phyloP scores from a whole-genome alignment of 2,329 filamentous ascomycete species.

The Hypoxylon sp. region DNA sequence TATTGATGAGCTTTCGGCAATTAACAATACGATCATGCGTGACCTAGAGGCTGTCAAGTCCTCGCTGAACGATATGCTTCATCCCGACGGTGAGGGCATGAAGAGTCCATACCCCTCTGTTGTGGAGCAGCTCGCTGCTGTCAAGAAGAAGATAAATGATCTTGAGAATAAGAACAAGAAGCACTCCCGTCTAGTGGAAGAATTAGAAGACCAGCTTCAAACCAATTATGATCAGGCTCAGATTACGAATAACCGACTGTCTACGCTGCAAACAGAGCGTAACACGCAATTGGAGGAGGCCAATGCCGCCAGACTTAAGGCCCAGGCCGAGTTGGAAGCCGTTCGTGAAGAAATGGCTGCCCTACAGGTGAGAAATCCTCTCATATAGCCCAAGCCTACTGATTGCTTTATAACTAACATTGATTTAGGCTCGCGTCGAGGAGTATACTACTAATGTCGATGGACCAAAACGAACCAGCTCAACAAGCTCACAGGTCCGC shows the following conservation, averaged over 20 bases:
- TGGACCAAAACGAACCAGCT: constrained; percentile 70
- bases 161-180: constrained; percentile 83
- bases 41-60: constrained; percentile 74
- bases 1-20: constrained; percentile 69
- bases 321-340: constrained; percentile 78
- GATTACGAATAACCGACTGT: constrained; percentile 85
- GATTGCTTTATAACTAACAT: constrained; percentile 49
- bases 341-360: constrained; percentile 78
- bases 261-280: constrained; percentile 82
- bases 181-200: constrained; percentile 91
- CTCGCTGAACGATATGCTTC: constrained; percentile 67
- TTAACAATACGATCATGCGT: constrained; percentile 72
- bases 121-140: constrained; percentile 69
- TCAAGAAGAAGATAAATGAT: constrained; percentile 77
- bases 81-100: constrained; percentile 63
- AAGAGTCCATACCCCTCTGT: constrained; percentile 64
- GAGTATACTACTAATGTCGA: constrained; percentile 50
- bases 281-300: constrained; percentile 84
- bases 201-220: constrained; percentile 96
- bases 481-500: constrained; percentile 77
- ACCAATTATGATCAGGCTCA: constrained; percentile 96
- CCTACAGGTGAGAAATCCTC: constrained; percentile 76
- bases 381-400: background rate
- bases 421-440: constrained; percentile 52
- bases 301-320: constrained; percentile 72